A percentile compares a stretch with the other conserved stretches of the same genome.
phyloP scores from a whole-genome alignment of 1,139 yeast species.

The Scheffersomyces stambukii region DNA sequence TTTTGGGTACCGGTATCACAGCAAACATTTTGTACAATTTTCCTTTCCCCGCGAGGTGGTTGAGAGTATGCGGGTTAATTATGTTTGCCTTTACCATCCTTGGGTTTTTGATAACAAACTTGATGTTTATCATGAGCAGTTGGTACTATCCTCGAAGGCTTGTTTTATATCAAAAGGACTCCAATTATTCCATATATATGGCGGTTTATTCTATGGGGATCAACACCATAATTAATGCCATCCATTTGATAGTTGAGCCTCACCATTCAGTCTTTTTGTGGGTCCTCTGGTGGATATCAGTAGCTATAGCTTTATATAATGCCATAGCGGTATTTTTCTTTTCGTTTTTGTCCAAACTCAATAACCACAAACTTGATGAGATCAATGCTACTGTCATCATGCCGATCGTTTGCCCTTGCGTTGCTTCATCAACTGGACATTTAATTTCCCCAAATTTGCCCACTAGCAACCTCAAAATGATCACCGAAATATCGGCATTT shows the following conservation, averaged over 20 bases:
- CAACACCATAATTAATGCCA: conserved; percentile 54
- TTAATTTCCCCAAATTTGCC: conserved; percentile 7
- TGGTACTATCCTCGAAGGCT: conserved; percentile 20
- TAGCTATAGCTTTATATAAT: conserved; percentile 10
- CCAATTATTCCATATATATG: conserved; percentile 52
- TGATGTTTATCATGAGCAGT: conserved; percentile 13
- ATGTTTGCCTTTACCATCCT: conserved; percentile 45
- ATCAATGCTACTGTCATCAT: conserved; percentile 8
- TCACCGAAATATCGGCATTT: conserved; percentile 9
- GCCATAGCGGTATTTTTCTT: conserved; percentile 9
- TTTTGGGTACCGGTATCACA: conserved; percentile 82
- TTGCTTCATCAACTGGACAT: conserved; percentile 10
- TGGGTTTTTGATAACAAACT: conserved; percentile 15
- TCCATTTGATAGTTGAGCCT: conserved; percentile 30
- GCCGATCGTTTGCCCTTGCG: conserved; percentile 11
- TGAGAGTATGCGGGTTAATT: conserved; percentile 51
- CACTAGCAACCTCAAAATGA: conserved; percentile 5
- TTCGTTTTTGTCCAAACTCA: conserved; percentile 10
- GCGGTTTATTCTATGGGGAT: conserved; percentile 81
- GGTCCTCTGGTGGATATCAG: conserved; percentile 13
- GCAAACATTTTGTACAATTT: conserved; percentile 55
- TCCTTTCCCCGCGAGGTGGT: conserved; percentile 64
- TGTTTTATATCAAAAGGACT: conserved; percentile 36
- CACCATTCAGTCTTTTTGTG: conserved; percentile 16
- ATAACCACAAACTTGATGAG: conserved; percentile 6